Percentiles rank a stretch among this genome's conserved stretches.
These are phyloP conservation scores for Juglanconis oblonga DNA, from an alignment of 2,329 filamentous ascomycete genomes.

Conservation along the genomic window DNA sequence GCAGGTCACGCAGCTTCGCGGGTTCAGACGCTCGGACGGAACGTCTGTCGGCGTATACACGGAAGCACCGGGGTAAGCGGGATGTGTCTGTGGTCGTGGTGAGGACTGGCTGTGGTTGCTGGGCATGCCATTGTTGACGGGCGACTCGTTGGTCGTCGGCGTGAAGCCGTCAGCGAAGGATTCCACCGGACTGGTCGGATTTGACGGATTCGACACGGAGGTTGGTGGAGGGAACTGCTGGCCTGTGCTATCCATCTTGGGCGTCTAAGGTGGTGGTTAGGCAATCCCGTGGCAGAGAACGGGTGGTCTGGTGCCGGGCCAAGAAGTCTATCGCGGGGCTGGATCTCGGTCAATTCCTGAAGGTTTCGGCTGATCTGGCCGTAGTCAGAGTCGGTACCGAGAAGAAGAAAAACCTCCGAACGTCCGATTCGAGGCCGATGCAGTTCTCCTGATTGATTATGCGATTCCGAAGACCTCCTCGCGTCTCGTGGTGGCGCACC, in stretches of 20 bases:
- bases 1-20: conserved; percentile 23
- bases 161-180: conserved; percentile 25
- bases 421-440: too few relatives aligned
- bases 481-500: too few relatives aligned
- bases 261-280: not conserved
- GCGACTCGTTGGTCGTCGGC: conserved; percentile 3
- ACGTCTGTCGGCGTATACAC: conserved; percentile 25
- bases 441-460: too few relatives aligned
- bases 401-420: too few relatives aligned
- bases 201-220: conserved; percentile 11
- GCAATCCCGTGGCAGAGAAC: not conserved
- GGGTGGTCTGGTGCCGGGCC: not conserved
- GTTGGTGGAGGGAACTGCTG: conserved; percentile 8
- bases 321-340: not conserved
- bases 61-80: conserved; percentile 25
- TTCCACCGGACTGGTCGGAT: conserved; percentile 26
- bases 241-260: conserved; percentile 12
- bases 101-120: conserved; percentile 13
- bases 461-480: too few relatives aligned
- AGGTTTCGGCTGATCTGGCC: too few relatives aligned
- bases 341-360: too few relatives aligned
- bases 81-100: conserved; percentile 18
- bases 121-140: conserved; percentile 8
- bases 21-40: conserved; percentile 23
- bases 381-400: too few relatives aligned